These are phyloP conservation scores for Kockovaella imperatae DNA, from an alignment of 768 basidiomycete genomes.

Conservation along the genomic window DNA sequence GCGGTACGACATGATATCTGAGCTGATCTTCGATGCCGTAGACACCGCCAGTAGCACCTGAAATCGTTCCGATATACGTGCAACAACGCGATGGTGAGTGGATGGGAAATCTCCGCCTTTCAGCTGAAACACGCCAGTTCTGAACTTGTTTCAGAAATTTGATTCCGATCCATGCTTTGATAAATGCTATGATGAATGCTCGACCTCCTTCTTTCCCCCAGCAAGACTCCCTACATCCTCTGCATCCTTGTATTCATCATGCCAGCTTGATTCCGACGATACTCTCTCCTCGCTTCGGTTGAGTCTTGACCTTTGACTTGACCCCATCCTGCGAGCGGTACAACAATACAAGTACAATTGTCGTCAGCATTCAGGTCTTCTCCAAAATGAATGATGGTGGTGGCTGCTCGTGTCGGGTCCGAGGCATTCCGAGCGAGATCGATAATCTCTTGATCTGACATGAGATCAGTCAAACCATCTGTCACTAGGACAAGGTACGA, in stretches of 20 bases:
- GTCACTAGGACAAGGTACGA: slow-evolving; percentile 83
- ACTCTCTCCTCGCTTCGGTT: slow-evolving; percentile 75
- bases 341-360: slow-evolving; percentile 82
- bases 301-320: slow-evolving; percentile 67
- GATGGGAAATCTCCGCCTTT: too few species aligned
- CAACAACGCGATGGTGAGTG: too few species aligned
- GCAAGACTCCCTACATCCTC: slow-evolving; percentile 27
- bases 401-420: slow-evolving; percentile 72
- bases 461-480: slow-evolving; percentile 82
- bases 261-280: slow-evolving; percentile 50
- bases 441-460: slow-evolving; percentile 89
- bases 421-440: slow-evolving; percentile 69
- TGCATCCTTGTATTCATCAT: slow-evolving; percentile 43
- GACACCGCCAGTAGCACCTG: too few species aligned
- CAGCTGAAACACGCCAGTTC: too few species aligned
- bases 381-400: slow-evolving; percentile 71
- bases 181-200: too few species aligned
- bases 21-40: too few species aligned
- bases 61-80: too few species aligned
- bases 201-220: neutral
- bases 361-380: slow-evolving; percentile 84
- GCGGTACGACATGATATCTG: too few species aligned
- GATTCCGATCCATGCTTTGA: too few species aligned
- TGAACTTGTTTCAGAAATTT: too few species aligned
- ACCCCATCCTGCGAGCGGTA: slow-evolving; percentile 90